Evolutionary conservation across 2,329 filamentous ascomycete species (phyloP).

Genomic region (Lojkania enalia): DNA sequence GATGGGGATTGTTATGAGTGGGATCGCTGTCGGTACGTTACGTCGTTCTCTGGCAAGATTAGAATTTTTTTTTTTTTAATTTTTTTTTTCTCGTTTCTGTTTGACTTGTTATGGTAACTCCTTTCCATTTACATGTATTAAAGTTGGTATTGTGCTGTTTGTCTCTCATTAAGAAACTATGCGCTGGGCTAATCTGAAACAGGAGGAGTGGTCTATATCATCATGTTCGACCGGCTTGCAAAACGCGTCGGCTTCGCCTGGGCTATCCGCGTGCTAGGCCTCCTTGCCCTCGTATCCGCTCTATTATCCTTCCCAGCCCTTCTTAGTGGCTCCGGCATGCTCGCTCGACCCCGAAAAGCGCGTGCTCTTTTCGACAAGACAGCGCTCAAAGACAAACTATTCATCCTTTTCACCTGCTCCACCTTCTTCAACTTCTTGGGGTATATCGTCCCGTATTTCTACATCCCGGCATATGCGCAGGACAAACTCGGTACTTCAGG

Average conservation of each 20-base stretch:
- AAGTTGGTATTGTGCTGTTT: too few species aligned
- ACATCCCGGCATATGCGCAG: conserved; percentile 40
- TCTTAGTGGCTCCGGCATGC: conserved; percentile 33
- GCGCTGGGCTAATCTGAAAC: conserved; percentile 17
- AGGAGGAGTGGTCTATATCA: conserved; percentile 44
- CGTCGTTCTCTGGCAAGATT: too few species aligned
- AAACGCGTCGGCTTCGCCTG: conserved; percentile 37
- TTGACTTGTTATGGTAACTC: too few species aligned
- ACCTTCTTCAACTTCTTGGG: conserved; percentile 42
- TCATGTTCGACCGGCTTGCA: conserved; percentile 39
- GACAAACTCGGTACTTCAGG: conserved; percentile 35
- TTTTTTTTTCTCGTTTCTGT: too few species aligned
- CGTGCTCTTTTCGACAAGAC: conserved; percentile 39
- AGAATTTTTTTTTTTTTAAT: too few species aligned
- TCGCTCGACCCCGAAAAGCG: conserved; percentile 33
- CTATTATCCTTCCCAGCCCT: conserved; percentile 41
- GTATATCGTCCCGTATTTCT: conserved; percentile 45
- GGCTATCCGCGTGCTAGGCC: conserved; percentile 42
- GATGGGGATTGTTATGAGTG: conserved; percentile 43
- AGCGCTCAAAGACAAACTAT: conserved; percentile 38
- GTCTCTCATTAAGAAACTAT: too few species aligned
- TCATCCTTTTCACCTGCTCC: conserved; percentile 40
- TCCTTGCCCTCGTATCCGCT: conserved; percentile 36
- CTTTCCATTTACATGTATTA: too few species aligned
- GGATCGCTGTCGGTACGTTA: conserved; percentile 42